phyloP scores from a whole-genome alignment of 192 early-diverging fungal species.

The Dimargaris cristalligena region DNA sequence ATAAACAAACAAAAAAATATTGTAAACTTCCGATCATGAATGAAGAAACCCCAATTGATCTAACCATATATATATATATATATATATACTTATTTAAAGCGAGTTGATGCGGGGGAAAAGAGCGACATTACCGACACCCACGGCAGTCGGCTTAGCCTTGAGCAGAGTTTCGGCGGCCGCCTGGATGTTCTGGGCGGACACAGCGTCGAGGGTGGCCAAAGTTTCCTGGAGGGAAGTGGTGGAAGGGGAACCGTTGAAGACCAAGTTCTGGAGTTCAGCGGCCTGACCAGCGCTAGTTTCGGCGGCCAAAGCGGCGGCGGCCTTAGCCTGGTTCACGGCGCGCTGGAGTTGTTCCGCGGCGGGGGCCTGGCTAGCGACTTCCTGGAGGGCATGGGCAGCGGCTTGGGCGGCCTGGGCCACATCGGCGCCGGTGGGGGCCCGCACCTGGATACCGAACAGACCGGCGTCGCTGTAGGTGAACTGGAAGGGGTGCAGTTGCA shows the following conservation, averaged over 20 bases:
- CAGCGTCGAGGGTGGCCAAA: constrained; percentile 28
- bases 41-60: no score
- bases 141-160: constrained; percentile 54
- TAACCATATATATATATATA: no score
- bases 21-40: no score
- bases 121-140: constrained; percentile 53
- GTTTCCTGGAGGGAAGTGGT: constrained; percentile 19
- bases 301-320: constrained; percentile 26
- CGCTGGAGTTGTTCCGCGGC: constrained; percentile 37
- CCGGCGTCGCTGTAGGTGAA: constrained; percentile 80
- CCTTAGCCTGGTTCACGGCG: constrained; percentile 47
- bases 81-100: no score
- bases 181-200: constrained; percentile 40
- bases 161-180: constrained; percentile 44
- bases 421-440: constrained; percentile 28
- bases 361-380: constrained; percentile 30
- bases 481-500: constrained; percentile 58
- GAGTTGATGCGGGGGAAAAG: constrained; percentile 64
- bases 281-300: constrained; percentile 19
- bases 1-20: no score
- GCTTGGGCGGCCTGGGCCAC: constrained; percentile 43
- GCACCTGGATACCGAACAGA: constrained; percentile 68
- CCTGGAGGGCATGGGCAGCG: constrained; percentile 40
- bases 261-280: constrained; percentile 13
- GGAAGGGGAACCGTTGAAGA: constrained; percentile 12